A percentile compares a stretch with the other conserved stretches of the same genome.
Conservation (phyloP, 176 grass and related monocot species). For the Echinochloa phyllopogon region DNA sequence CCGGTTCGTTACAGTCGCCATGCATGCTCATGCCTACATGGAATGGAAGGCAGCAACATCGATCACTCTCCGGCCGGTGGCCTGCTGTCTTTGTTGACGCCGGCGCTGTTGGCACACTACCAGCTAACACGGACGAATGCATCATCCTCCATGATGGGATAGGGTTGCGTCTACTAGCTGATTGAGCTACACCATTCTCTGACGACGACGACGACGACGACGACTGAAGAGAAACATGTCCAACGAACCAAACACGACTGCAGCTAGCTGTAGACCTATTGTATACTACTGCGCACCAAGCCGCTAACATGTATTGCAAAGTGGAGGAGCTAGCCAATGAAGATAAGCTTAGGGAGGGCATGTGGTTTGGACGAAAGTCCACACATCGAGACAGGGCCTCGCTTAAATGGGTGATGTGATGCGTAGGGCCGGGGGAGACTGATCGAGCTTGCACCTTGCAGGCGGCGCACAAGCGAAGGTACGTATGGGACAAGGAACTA, state of each 20-base stretch:
- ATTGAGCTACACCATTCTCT: background rate
- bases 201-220: constrained; percentile 3
- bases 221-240: background rate
- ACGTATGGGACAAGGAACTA: constrained; percentile 1
- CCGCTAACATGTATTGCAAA: background rate
- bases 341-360: constrained; percentile 1
- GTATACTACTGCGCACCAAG: background rate
- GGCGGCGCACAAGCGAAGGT: background rate
- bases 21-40: background rate
- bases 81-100: constrained; percentile 24
- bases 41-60: background rate
- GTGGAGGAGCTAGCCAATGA: background rate
- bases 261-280: background rate
- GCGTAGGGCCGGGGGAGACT: background rate
- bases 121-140: constrained; percentile 10
- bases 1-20: background rate
- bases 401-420: constrained; percentile 13
- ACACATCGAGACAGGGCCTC: background rate
- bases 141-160: background rate
- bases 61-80: background rate
- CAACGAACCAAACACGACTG: background rate
- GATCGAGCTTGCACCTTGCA: background rate
- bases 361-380: background rate
- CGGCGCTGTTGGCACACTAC: background rate
- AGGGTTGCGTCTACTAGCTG: background rate